Base-by-base conservation (phyloP, 192 early-diverging fungal species). In the Cladochytrium replicatum region DNA sequence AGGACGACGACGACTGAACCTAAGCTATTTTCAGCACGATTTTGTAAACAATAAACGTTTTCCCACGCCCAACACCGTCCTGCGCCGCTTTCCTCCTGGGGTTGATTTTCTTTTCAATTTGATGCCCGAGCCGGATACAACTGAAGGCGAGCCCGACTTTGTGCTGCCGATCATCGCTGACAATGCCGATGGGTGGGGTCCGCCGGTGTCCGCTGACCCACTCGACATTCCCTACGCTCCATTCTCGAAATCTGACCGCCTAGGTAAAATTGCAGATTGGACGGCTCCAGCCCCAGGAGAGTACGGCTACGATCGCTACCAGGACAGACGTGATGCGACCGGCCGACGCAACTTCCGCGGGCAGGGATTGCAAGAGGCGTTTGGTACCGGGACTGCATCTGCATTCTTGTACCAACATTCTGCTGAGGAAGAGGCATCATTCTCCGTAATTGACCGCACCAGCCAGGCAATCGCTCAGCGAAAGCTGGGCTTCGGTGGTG, bases 191-290 rank as follows among this genome's bases (percentile, higher is more conserved):
- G 90, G 90, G 32, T 96, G 92, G 92, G 92, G 92, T 25, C 92
- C 92, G n/a, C n/a, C 32, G 9, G 11, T 58, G 27, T 55, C 66
- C 28, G 59, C 71, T 40, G 77, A 85, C 44, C 70, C 86, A 42
- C 66, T 81, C 34, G 59, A 76, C 61, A 84, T 99, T 48, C 95
- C 95, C 11, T 99, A 92, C 64, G 82, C 87, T 29, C 91, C 90
- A 29, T 99, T 86, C 78, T 88, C 84, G 30, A 97, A 97, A 74
- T 76, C 80, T 21, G 95, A 99, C 68, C 91, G 91, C 55, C 71
- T 99, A 9, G 91, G 89, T 46, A 86, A 89, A 55, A 86, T 88
- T 29, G 91, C 93, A 45, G 88, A 97, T 71, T 97, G 93, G 91
- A 83, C 83, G 45, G 68, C 70, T 29, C 82, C 82, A 42, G 68